Evolutionary conservation across 345 rosid species (phyloP), one percentile per base, ranked within the genome.

Genomic region (Eucalyptus melliodora): DNA sequence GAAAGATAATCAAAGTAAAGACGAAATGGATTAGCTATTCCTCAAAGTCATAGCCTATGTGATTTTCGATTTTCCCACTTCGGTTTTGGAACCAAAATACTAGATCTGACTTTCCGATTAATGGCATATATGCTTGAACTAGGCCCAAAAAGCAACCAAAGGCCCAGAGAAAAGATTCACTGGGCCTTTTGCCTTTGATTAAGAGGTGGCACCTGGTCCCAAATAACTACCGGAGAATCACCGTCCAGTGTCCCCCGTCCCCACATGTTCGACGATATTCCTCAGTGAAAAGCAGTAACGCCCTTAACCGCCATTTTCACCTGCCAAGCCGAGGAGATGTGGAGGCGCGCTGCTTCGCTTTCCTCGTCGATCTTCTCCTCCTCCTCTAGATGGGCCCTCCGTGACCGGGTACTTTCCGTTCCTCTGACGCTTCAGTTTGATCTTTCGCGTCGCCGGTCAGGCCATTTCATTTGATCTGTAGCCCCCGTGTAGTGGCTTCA

Each of bases 321-420:
- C 47, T 77, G 85, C 85, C 85, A 7, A 77, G 47, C 47, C 42
- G 24, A 69, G 87, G 89, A 92, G 88, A 95, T 97, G 99, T 96
- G 96, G 99, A 96, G 96, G 95, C 96, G 98, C 93, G 93, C 94
- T 87, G 92, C 94, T 91, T 92, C 92, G 86, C 95, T 97, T 90
- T 94, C 95, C 92, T 93, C 96, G 40, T 88, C 89, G 91, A 89
- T 94, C 88, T 91, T 91, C 87, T 92, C 97, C 62, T 10, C 62
- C 62, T 56, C 62, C 72, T 92, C 96, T 7, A 91, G 90, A 88
- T 91, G 95, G 80, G 89, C 94, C 59, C 27, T 90, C 37, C 91
- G 88, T 14, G 69, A 89, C 51, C 95, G 93, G 97, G 99, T 96
- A 86, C 87, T 15, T 49, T 5, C 34, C 17, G 59, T 40, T n/a